Evolutionary conservation across 2,329 filamentous ascomycete species (phyloP), one percentile per base, ranked within the genome.

Genomic region (Cladosporium sp.): DNA sequence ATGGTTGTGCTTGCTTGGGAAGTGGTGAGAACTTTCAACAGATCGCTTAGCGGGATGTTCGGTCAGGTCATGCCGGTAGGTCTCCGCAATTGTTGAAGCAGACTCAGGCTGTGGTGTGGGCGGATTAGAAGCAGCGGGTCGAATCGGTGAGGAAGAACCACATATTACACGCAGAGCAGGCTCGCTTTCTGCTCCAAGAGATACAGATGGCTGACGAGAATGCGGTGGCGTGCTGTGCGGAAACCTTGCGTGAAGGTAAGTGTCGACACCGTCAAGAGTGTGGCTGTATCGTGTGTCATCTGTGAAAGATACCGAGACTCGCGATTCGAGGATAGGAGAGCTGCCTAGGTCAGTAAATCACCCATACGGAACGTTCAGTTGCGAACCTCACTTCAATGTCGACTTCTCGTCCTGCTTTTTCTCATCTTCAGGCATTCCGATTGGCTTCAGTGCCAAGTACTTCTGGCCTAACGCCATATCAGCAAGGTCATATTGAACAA

Each of bases 271-370:
- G 22, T 43, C 46, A 2, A 67, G 53, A 10, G 58, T 55, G 9
- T 65, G 61, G 11, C 53, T 57, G 11, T 59, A 60, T 33, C 57
- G 53, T 14, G 63, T 55, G 14, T 66, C 63, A 38, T 67, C 64
- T 32, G 63, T 58, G 42, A 68, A 63, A n/a, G 60, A 62, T 8
- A 68, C 59, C 5, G 65, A 68, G 8, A 68, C 64, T 37, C 55
- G 56, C 16, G 66, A 66, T 11, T 68, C 66, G 38, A 65, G 43
- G 10, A 68, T 63, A 16, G 60, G 49, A 33, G 40, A 52, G 37
- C 50, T 52, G 35, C 13, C 3, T 1, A 1, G 18, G 9, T 50
- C 7, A 50, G 45, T 9, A 6, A 38, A 38, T 4, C 2, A 38
- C 8, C 11, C 11, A 31, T 32, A 18, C 19, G 3, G 42, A 3